Conservation (phyloP, 495 filamentous ascomycete species). For the Tuber umbilicatum region DNA sequence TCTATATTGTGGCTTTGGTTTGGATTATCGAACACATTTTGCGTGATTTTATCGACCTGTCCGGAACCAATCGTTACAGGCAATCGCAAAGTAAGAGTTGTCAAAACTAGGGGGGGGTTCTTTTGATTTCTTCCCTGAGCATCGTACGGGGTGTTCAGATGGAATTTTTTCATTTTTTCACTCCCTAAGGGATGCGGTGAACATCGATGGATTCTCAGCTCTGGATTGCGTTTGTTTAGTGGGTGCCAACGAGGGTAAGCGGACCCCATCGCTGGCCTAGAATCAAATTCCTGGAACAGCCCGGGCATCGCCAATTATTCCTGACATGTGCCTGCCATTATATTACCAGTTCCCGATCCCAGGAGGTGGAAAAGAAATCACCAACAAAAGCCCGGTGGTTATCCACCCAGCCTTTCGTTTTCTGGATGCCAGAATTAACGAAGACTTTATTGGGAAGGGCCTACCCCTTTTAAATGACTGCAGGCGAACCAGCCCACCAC, state of each 20-base stretch:
- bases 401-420: not conserved
- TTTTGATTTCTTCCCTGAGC: not conserved
- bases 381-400: not conserved
- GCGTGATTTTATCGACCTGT: not conserved
- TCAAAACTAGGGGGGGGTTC: not conserved
- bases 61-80: not conserved
- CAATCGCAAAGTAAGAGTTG: not conserved
- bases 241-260: not conserved
- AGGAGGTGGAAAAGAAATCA: not conserved
- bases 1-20: constrained; percentile 1
- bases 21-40: constrained; percentile 1
- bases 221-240: not conserved
- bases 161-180: not conserved
- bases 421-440: not conserved
- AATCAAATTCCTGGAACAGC: not conserved
- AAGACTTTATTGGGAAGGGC: not conserved
- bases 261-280: not conserved
- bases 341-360: not conserved
- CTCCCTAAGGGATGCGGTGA: not conserved
- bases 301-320: not conserved
- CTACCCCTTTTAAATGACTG: not conserved
- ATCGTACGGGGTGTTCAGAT: not conserved
- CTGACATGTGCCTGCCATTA: not conserved
- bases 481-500: not conserved
- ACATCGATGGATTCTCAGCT: not conserved